These are phyloP conservation scores for Bisporella sp. DNA, from an alignment of 2,329 filamentous ascomycete species.

Conservation along the genomic window DNA sequence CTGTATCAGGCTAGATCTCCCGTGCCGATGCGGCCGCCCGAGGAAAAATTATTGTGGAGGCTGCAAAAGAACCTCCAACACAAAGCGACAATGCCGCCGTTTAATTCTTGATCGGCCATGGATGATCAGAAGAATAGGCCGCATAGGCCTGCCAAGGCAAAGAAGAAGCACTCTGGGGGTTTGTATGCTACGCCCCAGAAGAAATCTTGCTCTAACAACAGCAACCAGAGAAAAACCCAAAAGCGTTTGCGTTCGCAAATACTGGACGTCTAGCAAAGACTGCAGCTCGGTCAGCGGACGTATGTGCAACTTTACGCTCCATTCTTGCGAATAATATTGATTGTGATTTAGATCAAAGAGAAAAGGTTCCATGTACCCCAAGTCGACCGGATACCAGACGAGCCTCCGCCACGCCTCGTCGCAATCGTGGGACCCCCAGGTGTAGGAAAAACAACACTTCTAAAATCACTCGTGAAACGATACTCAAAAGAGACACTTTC, in stretches of 20 bases:
- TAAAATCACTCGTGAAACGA: constrained; percentile 88
- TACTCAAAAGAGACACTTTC: constrained; percentile 95
- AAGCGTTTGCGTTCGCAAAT: constrained; percentile 30
- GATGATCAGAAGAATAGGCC: constrained; percentile 79
- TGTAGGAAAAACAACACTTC: constrained; percentile 89
- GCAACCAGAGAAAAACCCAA: constrained; percentile 28
- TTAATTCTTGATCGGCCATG: constrained; percentile 41
- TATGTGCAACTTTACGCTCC: constrained; percentile 23
- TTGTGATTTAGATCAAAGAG: constrained; percentile 66
- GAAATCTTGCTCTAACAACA: neutral
- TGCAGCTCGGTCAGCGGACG: constrained; percentile 47
- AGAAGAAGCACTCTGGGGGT: constrained; percentile 69
- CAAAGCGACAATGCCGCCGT: too few species aligned
- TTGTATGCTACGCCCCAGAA: constrained; percentile 13
- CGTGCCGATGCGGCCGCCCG: too few species aligned
- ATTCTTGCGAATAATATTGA: neutral
- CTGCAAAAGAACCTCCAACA: too few species aligned
- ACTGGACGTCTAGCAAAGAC: constrained; percentile 28
- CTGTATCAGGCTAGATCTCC: too few species aligned
- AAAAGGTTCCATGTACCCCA: constrained; percentile 94
- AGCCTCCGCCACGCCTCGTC: constrained; percentile 88
- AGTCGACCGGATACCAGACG: constrained; percentile 91
- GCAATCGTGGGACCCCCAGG: constrained; percentile 92
- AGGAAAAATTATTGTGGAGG: too few species aligned
- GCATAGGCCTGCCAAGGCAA: constrained; percentile 83